phyloP scores from a whole-genome alignment of 495 filamentous ascomycete genomes.

The Hyaloscypha hepaticicola region DNA sequence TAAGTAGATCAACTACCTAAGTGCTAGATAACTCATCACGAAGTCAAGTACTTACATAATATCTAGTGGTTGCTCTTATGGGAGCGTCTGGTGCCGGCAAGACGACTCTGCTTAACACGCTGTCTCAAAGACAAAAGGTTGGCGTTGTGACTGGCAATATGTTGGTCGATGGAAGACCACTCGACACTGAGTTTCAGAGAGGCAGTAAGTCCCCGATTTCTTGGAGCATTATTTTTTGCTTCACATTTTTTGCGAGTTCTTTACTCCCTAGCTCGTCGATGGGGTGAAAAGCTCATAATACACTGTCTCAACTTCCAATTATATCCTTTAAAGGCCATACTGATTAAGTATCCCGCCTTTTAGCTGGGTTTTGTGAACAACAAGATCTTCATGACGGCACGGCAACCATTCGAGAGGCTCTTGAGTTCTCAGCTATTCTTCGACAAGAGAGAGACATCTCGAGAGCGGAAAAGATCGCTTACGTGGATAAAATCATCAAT shows the following conservation, averaged over 20 bases:
- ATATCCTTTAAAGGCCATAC: too few relatives aligned
- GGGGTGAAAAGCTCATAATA: too few relatives aligned
- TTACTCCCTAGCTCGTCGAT: too few relatives aligned
- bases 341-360: too few relatives aligned
- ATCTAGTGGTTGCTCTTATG: slow-evolving; percentile 65
- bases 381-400: slow-evolving; percentile 74
- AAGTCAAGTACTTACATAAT: neutral
- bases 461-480: slow-evolving; percentile 54
- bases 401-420: slow-evolving; percentile 47
- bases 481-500: slow-evolving; percentile 61
- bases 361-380: slow-evolving; percentile 88
- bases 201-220: slow-evolving; percentile 43
- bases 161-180: slow-evolving; percentile 71
- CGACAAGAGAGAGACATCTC: slow-evolving; percentile 42
- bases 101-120: slow-evolving; percentile 70
- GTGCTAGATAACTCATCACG: neutral
- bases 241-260: neutral
- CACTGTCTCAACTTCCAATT: too few relatives aligned
- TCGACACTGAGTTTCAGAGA: slow-evolving; percentile 72
- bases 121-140: slow-evolving; percentile 73
- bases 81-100: slow-evolving; percentile 85
- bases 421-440: slow-evolving; percentile 49
- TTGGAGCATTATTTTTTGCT: neutral
- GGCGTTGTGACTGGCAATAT: slow-evolving; percentile 73
- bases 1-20: slow-evolving; percentile 24